Conservation (phyloP, 1,139 yeast genomes). For the Candida glucosophila region DNA sequence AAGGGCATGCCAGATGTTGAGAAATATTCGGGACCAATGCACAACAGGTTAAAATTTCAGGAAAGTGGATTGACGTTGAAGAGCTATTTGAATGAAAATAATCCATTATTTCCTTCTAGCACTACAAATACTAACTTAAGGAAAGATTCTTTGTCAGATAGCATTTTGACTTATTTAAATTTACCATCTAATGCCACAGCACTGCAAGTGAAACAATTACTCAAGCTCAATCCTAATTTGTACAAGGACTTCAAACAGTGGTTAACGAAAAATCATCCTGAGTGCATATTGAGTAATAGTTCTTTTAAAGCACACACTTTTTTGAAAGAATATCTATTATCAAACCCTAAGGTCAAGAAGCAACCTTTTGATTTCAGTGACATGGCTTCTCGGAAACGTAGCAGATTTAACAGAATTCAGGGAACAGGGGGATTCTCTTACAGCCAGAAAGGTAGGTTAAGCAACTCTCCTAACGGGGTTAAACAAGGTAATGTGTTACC, state of each 20-base stretch:
- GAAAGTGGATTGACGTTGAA: conserved; percentile 33
- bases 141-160: conserved; percentile 12
- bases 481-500: conserved; percentile 51
- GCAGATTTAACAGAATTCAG: conserved; percentile 25
- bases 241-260: conserved; percentile 23
- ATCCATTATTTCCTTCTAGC: conserved; percentile 25
- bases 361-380: no score
- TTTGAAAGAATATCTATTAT: conserved; percentile 23
- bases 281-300: conserved; percentile 15
- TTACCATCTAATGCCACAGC: conserved; percentile 18
- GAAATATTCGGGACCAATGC: conserved; percentile 31
- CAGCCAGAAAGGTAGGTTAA: conserved; percentile 59
- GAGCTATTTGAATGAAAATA: conserved; percentile 19
- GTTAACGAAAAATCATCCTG: conserved; percentile 29
- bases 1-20: conserved; percentile 43
- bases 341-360: no score
- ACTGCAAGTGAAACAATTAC: conserved; percentile 18
- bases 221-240: conserved; percentile 26
- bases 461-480: conserved; percentile 71
- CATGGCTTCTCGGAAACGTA: conserved; percentile 12
- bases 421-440: conserved; percentile 76
- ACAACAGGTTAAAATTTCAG: conserved; percentile 34
- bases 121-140: conserved; percentile 10
- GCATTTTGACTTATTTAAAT: conserved; percentile 25
- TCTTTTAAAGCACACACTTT: conserved; percentile 13